Percentiles rank a stretch among this genome's conserved stretches.
These are phyloP conservation scores for Oryza rufipogon DNA, from an alignment of 176 grass and related monocot species.

Conservation along the genomic window DNA sequence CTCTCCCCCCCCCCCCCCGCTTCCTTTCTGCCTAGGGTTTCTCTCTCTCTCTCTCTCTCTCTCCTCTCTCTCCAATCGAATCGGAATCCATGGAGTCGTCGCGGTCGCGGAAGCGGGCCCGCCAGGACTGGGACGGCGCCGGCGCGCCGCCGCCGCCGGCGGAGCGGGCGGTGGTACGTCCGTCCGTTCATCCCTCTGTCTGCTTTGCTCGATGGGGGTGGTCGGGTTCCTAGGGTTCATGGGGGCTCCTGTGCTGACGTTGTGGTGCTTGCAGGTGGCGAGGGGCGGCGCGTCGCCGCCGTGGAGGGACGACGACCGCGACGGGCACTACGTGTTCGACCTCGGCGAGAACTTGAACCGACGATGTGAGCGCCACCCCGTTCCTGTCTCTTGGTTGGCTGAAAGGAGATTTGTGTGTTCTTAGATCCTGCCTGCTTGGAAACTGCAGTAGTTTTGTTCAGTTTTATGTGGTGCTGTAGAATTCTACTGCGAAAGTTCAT, in stretches of 20 bases:
- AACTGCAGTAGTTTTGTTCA: background rate
- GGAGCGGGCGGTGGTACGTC: constrained; percentile 60
- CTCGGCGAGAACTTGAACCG: constrained; percentile 93
- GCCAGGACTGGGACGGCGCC: constrained; percentile 48
- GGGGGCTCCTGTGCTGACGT: constrained; percentile 21
- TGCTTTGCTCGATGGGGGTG: background rate
- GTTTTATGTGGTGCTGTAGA: background rate
- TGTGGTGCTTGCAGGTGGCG: constrained; percentile 40
- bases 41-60: constrained; percentile 2
- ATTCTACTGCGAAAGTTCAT: background rate
- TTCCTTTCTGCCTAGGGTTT: constrained; percentile 11
- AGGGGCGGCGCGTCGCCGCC: constrained; percentile 73
- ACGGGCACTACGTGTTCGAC: constrained; percentile 90
- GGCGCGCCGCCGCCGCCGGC: constrained; percentile 33
- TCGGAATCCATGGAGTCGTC: constrained; percentile 64
- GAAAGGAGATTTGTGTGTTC: background rate
- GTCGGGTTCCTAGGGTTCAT: constrained; percentile 22
- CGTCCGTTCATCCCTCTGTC: background rate
- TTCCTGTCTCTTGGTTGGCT: constrained; percentile 1
- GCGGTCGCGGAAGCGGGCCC: constrained; percentile 70
- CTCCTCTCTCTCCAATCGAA: constrained; percentile 18
- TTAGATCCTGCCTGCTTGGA: background rate
- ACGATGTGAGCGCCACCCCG: constrained; percentile 61
- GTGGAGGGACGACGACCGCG: constrained; percentile 80
- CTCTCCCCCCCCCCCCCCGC: background rate